Evolutionary conservation across 441 rosid genomes (phyloP).

Genomic region (Bruguiera hainesii): DNA sequence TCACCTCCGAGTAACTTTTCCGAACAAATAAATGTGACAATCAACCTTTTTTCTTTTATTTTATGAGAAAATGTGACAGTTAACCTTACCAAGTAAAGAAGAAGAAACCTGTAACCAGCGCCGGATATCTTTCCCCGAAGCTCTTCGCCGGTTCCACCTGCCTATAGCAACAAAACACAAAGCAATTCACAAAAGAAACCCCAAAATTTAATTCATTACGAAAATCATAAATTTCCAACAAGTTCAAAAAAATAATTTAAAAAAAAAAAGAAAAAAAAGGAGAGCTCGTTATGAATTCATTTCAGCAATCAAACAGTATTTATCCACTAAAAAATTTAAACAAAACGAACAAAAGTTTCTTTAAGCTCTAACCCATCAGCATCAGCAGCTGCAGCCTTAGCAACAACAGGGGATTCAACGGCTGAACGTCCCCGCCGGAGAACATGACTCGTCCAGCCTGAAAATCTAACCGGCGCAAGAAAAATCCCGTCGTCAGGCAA

Average conservation of each 20-base stretch:
- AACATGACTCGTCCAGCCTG: slow-evolving; percentile 22
- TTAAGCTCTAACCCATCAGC: slow-evolving; percentile 35
- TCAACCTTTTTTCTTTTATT: slow-evolving; percentile 6
- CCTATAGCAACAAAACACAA: slow-evolving; percentile 25
- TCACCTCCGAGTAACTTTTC: too few species aligned
- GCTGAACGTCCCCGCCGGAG: slow-evolving; percentile 17
- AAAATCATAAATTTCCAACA: background rate
- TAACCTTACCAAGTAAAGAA: slow-evolving; percentile 59
- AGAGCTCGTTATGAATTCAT: background rate
- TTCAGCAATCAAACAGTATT: slow-evolving; percentile 15
- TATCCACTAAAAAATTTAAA: background rate
- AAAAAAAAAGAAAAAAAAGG: background rate
- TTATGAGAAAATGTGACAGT: background rate
- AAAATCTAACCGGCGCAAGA: slow-evolving; percentile 13
- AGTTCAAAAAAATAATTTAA: background rate
- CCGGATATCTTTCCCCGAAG: slow-evolving; percentile 51
- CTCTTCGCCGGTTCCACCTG: slow-evolving; percentile 38
- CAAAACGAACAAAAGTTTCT: too few species aligned
- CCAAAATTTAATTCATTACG: background rate
- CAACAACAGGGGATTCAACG: slow-evolving; percentile 23
- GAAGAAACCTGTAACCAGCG: slow-evolving; percentile 57
- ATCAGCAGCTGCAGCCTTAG: slow-evolving; percentile 42
- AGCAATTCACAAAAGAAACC: background rate
- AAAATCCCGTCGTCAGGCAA: slow-evolving; percentile 16
- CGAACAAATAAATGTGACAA: background rate